These are phyloP conservation scores for Malania oleifera DNA, from an alignment of 164 flowering plant species.

Conservation along the genomic window DNA sequence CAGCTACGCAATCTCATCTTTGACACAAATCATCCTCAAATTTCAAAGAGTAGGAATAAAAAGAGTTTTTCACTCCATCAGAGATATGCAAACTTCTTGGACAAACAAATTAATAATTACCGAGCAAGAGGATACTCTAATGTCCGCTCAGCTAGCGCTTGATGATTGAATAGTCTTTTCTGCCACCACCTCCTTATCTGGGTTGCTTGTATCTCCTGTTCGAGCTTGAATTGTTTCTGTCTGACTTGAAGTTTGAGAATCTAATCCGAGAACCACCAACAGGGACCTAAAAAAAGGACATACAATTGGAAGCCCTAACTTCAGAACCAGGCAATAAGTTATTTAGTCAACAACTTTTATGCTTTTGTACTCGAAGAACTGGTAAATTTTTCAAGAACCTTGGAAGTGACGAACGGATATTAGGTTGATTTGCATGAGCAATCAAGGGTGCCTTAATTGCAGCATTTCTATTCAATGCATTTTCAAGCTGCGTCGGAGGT, in stretches of 20 bases:
- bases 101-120: too few species aligned
- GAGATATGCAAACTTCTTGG: not conserved
- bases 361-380: too few species aligned
- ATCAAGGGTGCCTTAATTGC: conserved; percentile 66
- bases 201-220: conserved; percentile 33
- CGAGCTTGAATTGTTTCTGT: conserved; percentile 35
- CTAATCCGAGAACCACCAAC: conserved; percentile 69
- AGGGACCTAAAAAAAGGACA: conserved; percentile 44
- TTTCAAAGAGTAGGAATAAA: not conserved
- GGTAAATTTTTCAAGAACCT: conserved; percentile 37
- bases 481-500: conserved; percentile 85
- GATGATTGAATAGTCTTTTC: conserved; percentile 59
- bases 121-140: too few species aligned
- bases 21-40: not conserved
- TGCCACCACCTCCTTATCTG: conserved; percentile 35
- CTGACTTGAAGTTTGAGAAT: conserved; percentile 49
- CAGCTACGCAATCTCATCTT: too few species aligned
- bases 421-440: conserved; percentile 78
- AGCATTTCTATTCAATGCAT: conserved; percentile 64
- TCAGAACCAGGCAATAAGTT: not conserved
- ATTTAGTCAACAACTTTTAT: conserved; percentile 2
- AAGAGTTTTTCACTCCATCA: not conserved
- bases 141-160: conserved; percentile 25
- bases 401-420: conserved; percentile 66
- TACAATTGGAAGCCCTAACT: not conserved